Percentiles rank a stretch among this genome's conserved stretches.
These are phyloP conservation scores for Tylopilus plumbeoviolaceoides DNA, from an alignment of 768 basidiomycete species.

Conservation along the genomic window DNA sequence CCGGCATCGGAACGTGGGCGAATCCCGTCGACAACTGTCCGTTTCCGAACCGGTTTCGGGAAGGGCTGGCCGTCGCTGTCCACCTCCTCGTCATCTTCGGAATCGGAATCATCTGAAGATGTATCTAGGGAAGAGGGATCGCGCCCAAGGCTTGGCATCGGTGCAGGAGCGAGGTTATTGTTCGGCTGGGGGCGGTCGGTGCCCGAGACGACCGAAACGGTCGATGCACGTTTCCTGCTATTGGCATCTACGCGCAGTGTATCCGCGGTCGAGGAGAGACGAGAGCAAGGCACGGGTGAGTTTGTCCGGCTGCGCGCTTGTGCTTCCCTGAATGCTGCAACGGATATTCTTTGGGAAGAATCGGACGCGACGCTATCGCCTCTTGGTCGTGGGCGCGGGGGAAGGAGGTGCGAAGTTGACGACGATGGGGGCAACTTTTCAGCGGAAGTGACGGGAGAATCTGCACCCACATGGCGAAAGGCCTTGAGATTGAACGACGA, in stretches of 20 bases:
- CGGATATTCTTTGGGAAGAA: slow-evolving; percentile 69
- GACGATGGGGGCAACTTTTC: slow-evolving; percentile 27
- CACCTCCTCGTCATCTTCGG: slow-evolving; percentile 34
- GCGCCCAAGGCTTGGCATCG: slow-evolving; percentile 9
- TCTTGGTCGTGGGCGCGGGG: slow-evolving; percentile 47
- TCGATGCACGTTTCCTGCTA: slow-evolving; percentile 28
- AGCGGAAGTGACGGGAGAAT: slow-evolving; percentile 31
- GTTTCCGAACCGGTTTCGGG: slow-evolving; percentile 31
- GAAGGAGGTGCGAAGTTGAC: slow-evolving; percentile 29
- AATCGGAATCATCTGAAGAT: slow-evolving; percentile 35
- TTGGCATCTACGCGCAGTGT: slow-evolving; percentile 26
- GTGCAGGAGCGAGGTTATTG: slow-evolving; percentile 8
- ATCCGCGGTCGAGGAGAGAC: slow-evolving; percentile 35
- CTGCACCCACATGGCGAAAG: slow-evolving; percentile 62
- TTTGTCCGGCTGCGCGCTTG: slow-evolving; percentile 61
- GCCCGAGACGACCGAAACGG: slow-evolving; percentile 22
- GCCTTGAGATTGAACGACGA: slow-evolving; percentile 69
- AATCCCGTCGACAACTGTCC: slow-evolving; percentile 22
- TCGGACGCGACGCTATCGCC: slow-evolving; percentile 58
- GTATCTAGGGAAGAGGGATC: slow-evolving; percentile 17
- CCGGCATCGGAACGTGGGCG: slow-evolving; percentile 18
- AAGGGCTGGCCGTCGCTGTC: slow-evolving; percentile 34
- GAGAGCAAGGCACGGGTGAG: slow-evolving; percentile 54
- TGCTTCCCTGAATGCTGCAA: slow-evolving; percentile 78
- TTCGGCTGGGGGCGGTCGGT: slow-evolving; percentile 13